Base-by-base conservation (phyloP, 768 basidiomycete genomes). In the Leccinellum albellum region DNA sequence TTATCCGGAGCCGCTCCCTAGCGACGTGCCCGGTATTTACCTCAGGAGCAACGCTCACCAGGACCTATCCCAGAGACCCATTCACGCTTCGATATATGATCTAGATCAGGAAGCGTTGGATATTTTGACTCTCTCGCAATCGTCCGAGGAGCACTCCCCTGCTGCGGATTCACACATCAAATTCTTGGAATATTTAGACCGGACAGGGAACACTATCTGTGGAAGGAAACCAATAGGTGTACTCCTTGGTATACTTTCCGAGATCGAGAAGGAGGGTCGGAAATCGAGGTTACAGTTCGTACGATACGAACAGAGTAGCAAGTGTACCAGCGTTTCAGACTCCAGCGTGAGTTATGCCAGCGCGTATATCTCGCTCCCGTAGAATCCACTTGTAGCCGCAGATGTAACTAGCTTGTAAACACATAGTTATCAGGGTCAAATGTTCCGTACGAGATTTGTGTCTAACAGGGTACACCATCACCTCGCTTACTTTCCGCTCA, bases 311-410 rank as follows among this genome's bases (percentile, higher is more conserved):
- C 96, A 98, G 74, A 98, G 94, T 68, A 89, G 85, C 66, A 77
- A 80, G 55, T 94, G 91, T 66, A 61, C 76, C 61, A 82, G 73
- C 17, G 66, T 89, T 53, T 73, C 77, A 48, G 91, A 94, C 70
- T 91, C 89, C 32, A 98, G 96, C 67, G 97, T 99, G 21, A 96
- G 94, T 72, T 99, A 99, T 68, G 95, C 94, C 8, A 96, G 94
- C 69, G 97, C 87, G 29, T 94, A 86, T 74, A 74, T 92, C 45
- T 79, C 76, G 33, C 82, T 91, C 70, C 46, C 49, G 45, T 73
- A 67, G 31, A 50, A 53, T 50, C 50, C 60, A 51, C 42, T 21
- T 50, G 26, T 50, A 55, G 40, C 37, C 46, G 3, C 28, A 40
- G 14, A 47, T 51, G 23, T 33, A 40, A 54, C 21, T 44, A 24